Conservation (phyloP, 352 stramenopile genomes). For the Phytophthora meadii region DNA sequence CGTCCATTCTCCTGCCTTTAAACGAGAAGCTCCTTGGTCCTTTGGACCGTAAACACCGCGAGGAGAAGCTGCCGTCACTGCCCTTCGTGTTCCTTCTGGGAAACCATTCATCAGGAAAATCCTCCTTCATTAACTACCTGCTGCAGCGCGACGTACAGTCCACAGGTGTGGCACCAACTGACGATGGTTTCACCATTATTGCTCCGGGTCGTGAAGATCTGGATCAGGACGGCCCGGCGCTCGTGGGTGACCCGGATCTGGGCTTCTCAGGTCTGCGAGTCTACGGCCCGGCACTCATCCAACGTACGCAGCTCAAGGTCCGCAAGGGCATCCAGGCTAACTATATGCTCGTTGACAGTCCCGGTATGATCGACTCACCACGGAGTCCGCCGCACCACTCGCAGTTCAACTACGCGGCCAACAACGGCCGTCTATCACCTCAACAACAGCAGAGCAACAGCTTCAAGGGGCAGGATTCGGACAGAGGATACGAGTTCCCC, state of each 20-base stretch:
- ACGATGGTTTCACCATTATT: slow-evolving; percentile 99
- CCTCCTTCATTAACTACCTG: slow-evolving; percentile 99
- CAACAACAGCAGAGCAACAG: slow-evolving; percentile 41
- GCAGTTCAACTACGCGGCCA: slow-evolving; percentile 54
- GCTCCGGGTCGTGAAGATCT: slow-evolving; percentile 95
- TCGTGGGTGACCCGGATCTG: slow-evolving; percentile 98
- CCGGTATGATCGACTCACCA: slow-evolving; percentile 99
- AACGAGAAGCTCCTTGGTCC: slow-evolving; percentile 89
- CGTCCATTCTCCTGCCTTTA: slow-evolving; percentile 75
- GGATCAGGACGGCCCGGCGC: slow-evolving; percentile 96
- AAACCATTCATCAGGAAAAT: slow-evolving; percentile 99
- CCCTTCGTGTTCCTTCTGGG: slow-evolving; percentile 99
- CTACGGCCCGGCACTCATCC: slow-evolving; percentile 97
- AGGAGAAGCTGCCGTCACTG: slow-evolving; percentile 93
- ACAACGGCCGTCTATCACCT: slow-evolving; percentile 39
- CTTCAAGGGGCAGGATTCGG: slow-evolving; percentile 56
- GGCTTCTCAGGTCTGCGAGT: slow-evolving; percentile 96
- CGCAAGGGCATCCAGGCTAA: slow-evolving; percentile 92
- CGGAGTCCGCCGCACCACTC: slow-evolving; percentile 65
- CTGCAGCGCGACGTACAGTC: slow-evolving; percentile 96
- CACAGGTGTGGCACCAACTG: slow-evolving; percentile 99
- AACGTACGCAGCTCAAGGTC: slow-evolving; percentile 99
- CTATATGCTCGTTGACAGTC: slow-evolving; percentile 99
- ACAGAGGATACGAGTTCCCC: slow-evolving; percentile 98
- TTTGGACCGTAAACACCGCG: slow-evolving; percentile 89